phyloP scores from a whole-genome alignment of 345 rosid genomes.

The Clausena lansium region DNA sequence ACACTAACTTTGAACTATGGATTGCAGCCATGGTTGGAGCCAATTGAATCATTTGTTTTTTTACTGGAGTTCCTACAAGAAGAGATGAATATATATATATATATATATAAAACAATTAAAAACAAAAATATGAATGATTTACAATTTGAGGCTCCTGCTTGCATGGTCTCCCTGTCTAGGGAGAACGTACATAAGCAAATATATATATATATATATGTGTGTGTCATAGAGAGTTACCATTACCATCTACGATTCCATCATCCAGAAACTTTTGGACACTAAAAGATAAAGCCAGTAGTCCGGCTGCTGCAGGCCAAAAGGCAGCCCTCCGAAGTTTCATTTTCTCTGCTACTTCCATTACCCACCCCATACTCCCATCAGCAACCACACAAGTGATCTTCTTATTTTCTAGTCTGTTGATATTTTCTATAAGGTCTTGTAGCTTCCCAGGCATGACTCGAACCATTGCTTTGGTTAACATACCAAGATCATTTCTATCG shows the following conservation, averaged over 20 bases:
- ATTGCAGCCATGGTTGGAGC: constrained; percentile 9
- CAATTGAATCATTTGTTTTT: constrained; percentile 2
- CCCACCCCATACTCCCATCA: constrained; percentile 16
- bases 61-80: constrained; percentile 1
- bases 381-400: constrained; percentile 5
- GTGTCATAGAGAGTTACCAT: not conserved
- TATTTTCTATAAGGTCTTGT: not conserved
- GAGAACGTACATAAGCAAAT: too few species aligned
- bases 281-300: not conserved
- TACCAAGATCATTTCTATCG: not conserved
- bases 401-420: not conserved
- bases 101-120: too few species aligned
- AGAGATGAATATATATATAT: too few species aligned
- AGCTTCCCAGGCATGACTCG: constrained; percentile 1
- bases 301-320: constrained; percentile 11
- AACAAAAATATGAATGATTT: too few species aligned
- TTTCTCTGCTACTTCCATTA: constrained; percentile 6
- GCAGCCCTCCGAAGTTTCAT: not conserved
- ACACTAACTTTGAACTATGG: not conserved
- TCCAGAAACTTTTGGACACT: not conserved
- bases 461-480: not conserved
- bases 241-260: not conserved
- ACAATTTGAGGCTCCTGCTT: too few species aligned
- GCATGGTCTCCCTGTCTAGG: too few species aligned
- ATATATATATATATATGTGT: too few species aligned